Evolutionary conservation across 2,329 filamentous ascomycete genomes (phyloP).

Genomic region (Periglandula ipomoeae): DNA sequence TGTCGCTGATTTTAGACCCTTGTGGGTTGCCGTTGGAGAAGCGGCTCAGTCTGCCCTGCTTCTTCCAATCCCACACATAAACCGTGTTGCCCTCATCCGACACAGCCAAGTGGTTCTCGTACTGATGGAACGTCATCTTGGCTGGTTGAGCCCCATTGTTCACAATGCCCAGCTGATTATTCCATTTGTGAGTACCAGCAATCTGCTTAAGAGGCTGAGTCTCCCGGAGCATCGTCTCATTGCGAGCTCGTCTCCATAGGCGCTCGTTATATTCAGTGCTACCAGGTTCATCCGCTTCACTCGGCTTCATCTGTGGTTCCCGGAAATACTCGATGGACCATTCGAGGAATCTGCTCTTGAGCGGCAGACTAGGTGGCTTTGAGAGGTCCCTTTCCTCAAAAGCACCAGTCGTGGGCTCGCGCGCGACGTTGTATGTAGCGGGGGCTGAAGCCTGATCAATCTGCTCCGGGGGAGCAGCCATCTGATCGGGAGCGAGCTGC

Average conservation of each 20-base stretch:
- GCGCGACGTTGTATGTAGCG: slow-evolving; percentile 66
- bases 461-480: slow-evolving; percentile 58
- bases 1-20: slow-evolving; percentile 85
- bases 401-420: slow-evolving; percentile 69
- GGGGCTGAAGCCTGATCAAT: slow-evolving; percentile 57
- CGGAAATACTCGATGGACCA: slow-evolving; percentile 98
- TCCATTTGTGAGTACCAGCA: slow-evolving; percentile 81
- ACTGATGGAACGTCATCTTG: slow-evolving; percentile 95
- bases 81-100: slow-evolving; percentile 89
- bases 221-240: slow-evolving; percentile 83
- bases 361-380: slow-evolving; percentile 56
- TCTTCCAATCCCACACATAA: slow-evolving; percentile 89
- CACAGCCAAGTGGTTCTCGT: slow-evolving; percentile 89
- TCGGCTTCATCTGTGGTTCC: slow-evolving; percentile 95
- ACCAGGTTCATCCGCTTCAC: slow-evolving; percentile 90
- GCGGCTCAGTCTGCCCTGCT: slow-evolving; percentile 61
- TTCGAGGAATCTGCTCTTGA: slow-evolving; percentile 78
- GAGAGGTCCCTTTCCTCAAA: slow-evolving; percentile 56
- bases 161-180: slow-evolving; percentile 70
- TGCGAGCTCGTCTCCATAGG: slow-evolving; percentile 84
- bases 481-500: slow-evolving; percentile 32
- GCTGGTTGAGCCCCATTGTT: slow-evolving; percentile 84
- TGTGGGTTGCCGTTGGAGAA: slow-evolving; percentile 93
- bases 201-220: slow-evolving; percentile 90
- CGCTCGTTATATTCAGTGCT: slow-evolving; percentile 94